Percentiles rank a stretch among this genome's conserved stretches.
phyloP scores from a whole-genome alignment of 768 basidiomycete species.

The Mycena olivaceomarginata region DNA sequence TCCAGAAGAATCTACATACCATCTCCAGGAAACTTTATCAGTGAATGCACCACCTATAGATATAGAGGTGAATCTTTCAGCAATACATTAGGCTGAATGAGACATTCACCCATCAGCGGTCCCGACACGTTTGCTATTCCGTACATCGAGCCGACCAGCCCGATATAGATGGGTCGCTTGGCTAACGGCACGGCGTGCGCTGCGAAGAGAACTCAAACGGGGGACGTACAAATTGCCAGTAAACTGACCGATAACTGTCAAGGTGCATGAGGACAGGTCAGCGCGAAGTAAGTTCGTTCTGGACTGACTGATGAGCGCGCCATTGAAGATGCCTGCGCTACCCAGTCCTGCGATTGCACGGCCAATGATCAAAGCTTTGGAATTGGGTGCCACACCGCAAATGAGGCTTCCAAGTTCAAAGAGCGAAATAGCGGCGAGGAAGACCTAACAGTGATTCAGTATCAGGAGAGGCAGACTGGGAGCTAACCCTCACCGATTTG shows the following conservation, averaged over 20 bases:
- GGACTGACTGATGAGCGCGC: slow-evolving; percentile 43
- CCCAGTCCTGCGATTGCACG: slow-evolving; percentile 67
- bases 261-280: background rate
- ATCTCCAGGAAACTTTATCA: background rate
- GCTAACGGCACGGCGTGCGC: slow-evolving; percentile 52
- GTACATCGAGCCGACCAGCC: slow-evolving; percentile 57
- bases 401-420: slow-evolving; percentile 67
- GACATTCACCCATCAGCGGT: slow-evolving; percentile 47
- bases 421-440: slow-evolving; percentile 48
- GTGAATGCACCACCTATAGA: background rate
- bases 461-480: too few relatives aligned
- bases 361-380: slow-evolving; percentile 61
- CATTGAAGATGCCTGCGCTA: slow-evolving; percentile 56
- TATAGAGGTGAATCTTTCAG: background rate
- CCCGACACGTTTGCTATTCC: slow-evolving; percentile 48
- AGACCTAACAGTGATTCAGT: slow-evolving; percentile 16
- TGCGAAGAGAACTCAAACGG: background rate
- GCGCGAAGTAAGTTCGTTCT: background rate
- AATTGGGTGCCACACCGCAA: slow-evolving; percentile 43
- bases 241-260: background rate
- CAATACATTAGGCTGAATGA: background rate
- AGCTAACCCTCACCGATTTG: slow-evolving; percentile 4
- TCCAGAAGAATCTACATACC: background rate
- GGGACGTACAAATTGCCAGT: background rate
- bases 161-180: slow-evolving; percentile 57